Percentiles rank a stretch among this genome's conserved stretches.
Evolutionary conservation across 768 basidiomycete genomes (phyloP).

Genomic region (Mycena filopes): DNA sequence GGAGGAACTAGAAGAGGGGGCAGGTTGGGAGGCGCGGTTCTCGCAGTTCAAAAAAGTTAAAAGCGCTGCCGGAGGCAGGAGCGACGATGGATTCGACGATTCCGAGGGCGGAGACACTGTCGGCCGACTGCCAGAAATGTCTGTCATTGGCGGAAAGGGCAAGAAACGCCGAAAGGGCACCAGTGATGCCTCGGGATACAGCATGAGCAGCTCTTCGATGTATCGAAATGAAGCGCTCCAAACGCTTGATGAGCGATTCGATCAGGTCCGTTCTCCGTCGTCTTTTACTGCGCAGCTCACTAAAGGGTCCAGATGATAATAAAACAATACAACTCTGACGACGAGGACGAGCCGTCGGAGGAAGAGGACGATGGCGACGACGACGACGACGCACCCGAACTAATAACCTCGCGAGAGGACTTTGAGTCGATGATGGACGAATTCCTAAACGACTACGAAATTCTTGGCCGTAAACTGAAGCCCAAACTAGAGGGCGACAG

Average conservation of each 20-base stretch:
- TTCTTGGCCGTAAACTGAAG: slow-evolving; percentile 88
- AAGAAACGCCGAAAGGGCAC: slow-evolving; percentile 77
- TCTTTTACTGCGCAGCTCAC: not conserved
- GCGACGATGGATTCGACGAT: slow-evolving; percentile 61
- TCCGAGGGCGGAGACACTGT: slow-evolving; percentile 88
- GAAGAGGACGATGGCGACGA: slow-evolving; percentile 65
- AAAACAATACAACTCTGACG: slow-evolving; percentile 79
- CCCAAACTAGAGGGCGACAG: slow-evolving; percentile 78
- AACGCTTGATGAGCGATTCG: slow-evolving; percentile 92
- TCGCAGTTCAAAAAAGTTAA: slow-evolving; percentile 77
- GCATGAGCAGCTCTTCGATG: slow-evolving; percentile 98
- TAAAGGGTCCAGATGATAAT: slow-evolving; percentile 67
- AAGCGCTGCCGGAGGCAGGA: slow-evolving; percentile 43
- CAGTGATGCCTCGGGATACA: slow-evolving; percentile 92
- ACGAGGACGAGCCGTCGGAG: slow-evolving; percentile 51
- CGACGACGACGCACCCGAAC: slow-evolving; percentile 73
- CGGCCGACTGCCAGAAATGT: slow-evolving; percentile 73
- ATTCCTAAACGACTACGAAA: slow-evolving; percentile 92
- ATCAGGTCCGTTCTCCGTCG: slow-evolving; percentile 66
- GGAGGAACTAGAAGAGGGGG: slow-evolving; percentile 41
- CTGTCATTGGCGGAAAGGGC: slow-evolving; percentile 81
- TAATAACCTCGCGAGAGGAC: slow-evolving; percentile 86
- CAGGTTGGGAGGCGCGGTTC: slow-evolving; percentile 83
- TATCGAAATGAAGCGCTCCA: slow-evolving; percentile 90
- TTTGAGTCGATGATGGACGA: slow-evolving; percentile 93